phyloP scores from a whole-genome alignment of 169 alveolate species.

The Amoebophrya sp. region DNA sequence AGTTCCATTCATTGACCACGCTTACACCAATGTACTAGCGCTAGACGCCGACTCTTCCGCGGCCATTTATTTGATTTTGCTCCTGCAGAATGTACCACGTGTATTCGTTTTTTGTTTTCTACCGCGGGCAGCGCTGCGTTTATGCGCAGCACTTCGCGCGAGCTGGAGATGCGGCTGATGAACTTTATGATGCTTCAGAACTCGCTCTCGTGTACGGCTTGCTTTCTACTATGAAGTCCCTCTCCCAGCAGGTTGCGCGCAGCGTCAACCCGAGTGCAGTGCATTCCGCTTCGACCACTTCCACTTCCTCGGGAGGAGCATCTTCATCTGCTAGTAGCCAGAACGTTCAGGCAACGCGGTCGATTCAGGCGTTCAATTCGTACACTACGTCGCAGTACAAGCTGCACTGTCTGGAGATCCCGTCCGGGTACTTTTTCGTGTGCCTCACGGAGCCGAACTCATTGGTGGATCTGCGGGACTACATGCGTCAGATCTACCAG shows the following conservation, averaged over 20 bases:
- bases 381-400: not conserved
- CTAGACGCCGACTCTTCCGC: too few relatives aligned
- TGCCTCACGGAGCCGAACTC: not conserved
- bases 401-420: constrained; percentile 3
- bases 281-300: too few relatives aligned
- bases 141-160: not conserved
- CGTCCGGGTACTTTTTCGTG: not conserved
- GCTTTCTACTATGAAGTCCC: not conserved
- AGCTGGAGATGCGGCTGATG: too few relatives aligned
- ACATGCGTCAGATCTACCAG: not conserved
- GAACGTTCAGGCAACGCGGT: too few relatives aligned
- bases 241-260: not conserved
- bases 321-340: not conserved
- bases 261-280: too few relatives aligned
- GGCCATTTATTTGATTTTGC: too few relatives aligned
- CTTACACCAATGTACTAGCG: too few relatives aligned
- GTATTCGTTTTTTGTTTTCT: not conserved
- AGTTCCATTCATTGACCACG: too few relatives aligned
- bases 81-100: too few relatives aligned
- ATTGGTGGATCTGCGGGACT: not conserved
- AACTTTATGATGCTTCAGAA: not conserved
- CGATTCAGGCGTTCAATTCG: not conserved
- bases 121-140: not conserved
- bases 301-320: not conserved
- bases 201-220: not conserved